Base-by-base conservation (phyloP, 768 basidiomycete genomes). In the Amanita polypyramis region DNA sequence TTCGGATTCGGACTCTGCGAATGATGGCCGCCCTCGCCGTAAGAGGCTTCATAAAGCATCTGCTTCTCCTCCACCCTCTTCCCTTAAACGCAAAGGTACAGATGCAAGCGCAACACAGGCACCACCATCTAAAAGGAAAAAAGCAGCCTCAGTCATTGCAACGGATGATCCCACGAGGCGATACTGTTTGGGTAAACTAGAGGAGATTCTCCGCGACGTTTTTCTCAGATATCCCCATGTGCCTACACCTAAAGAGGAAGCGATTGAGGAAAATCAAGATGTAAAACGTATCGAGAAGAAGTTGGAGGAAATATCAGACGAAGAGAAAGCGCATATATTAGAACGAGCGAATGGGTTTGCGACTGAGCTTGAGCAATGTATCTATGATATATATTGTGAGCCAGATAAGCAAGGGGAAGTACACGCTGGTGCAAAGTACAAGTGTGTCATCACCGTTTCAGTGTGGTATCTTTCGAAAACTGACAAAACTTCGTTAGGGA, bases 361-460 rank as follows among this genome's bases (percentile, higher is more conserved):
- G 49, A 64, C 68, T 44, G 80, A 82, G 45, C 75, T 94, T 55
- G 91, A 95, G 65, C 69, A 72, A 55, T 82, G 77, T 58, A 64
- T 92, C 20, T 92, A 79, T 61, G 84, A 85, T 37, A 74, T 75
- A 35, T 87, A 85, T 59, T 70, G 76, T 54, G 91, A 95, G 56
- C 74, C 73, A 15, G 91, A 92, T 65, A 88, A 84, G 63, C 61
- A 65, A 50, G 80, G 82, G 12, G 72, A 73, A 39, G 70, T 65
- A n/a, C 63, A 70, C 47, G 85, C 83, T 32, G 82, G 77, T 23
- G 66, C 72, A 38, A 92, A 87, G 58, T 92, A 92, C 68, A 92
- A 91, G 89, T 89, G 59, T 47, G 65, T 66, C 25, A 7, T 40
- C 35, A 25, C 49, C 45, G 5, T 19, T 42, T 25, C 39, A 32